Evolutionary conservation across 192 early-diverging fungal species (phyloP), one percentile per base, ranked within the genome.

Genomic region (Coemansia sp.): DNA sequence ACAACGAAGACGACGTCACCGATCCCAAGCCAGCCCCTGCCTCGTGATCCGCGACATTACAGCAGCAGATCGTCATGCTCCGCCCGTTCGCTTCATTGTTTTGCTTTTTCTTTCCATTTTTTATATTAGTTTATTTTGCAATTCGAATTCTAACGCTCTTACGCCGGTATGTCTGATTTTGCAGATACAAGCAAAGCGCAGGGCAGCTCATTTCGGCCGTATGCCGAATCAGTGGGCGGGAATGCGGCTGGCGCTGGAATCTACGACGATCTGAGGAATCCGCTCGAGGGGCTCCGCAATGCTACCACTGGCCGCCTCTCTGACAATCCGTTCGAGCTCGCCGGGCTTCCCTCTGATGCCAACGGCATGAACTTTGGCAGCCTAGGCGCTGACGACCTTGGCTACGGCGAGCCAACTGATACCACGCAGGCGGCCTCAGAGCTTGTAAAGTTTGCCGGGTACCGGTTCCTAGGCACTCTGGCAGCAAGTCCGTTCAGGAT

Each of bases 401-500:
- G 31, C 15, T 65, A 74, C 47, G 51, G 56, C 24, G 67, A 68
- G 42, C 66, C 69, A 1, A 31, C 72, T n/a, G 81, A 83, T 56
- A 72, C 31, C 1, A 61, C 69, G 41, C 75, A 83, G 68, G 84
- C 86, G 4, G 82, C 87, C 0, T 80, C 76, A 35, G 87, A 89
- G 65, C 61, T 91, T n/a, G 64, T 84, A 58, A 86, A 85, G 70
- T 89, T 87, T 71, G 85, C 88, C 1, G 76, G 88, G 8, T 56
- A 87, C 35, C 88, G 90, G 67, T 89, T 83, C 49, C 47, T 90
- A n/a, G 83, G 86, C 11, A 75, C 88, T 0, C 83, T 88, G 29
- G 57, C 87, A 4, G 77, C 86, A 6, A 81, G 82, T 11, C 92
- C 92, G 0, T 90, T 92, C 62, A 88, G 86, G 45, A 80, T 86